phyloP scores from a whole-genome alignment of 257 asterid species.

The Marsdenia floribunda region DNA sequence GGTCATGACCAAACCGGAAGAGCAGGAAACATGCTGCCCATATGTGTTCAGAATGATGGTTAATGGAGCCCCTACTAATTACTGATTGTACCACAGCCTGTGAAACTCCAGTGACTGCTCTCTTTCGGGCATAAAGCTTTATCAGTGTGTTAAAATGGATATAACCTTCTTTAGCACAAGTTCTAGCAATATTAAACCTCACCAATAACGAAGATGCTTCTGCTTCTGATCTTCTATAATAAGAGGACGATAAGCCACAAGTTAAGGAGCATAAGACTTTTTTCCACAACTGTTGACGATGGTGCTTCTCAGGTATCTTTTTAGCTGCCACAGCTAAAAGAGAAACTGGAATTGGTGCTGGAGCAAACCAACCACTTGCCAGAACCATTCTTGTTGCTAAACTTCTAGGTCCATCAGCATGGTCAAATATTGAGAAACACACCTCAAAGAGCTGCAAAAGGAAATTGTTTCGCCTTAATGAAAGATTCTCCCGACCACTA shows the following conservation, averaged over 20 bases:
- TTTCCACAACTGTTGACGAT: slow-evolving; percentile 46
- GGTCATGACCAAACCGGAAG: slow-evolving; percentile 66
- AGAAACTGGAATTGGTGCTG: slow-evolving; percentile 56
- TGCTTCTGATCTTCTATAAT: slow-evolving; percentile 55
- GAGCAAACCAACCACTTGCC: slow-evolving; percentile 92
- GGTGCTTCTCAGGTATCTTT: slow-evolving; percentile 76
- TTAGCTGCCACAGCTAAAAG: slow-evolving; percentile 69
- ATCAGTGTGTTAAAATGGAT: slow-evolving; percentile 47
- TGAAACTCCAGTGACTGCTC: slow-evolving; percentile 50
- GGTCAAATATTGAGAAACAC: slow-evolving; percentile 95
- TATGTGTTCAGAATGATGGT: slow-evolving; percentile 54
- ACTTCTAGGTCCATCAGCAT: slow-evolving; percentile 80
- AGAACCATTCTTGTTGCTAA: slow-evolving; percentile 92
- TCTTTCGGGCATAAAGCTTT: slow-evolving; percentile 55
- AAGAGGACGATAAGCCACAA: slow-evolving; percentile 64
- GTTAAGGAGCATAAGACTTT: slow-evolving; percentile 54
- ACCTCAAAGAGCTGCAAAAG: slow-evolving; percentile 89
- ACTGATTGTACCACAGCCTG: slow-evolving; percentile 68
- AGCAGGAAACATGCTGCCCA: slow-evolving; percentile 82
- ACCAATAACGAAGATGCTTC: slow-evolving; percentile 59
- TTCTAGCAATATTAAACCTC: slow-evolving; percentile 58
- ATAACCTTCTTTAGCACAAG: slow-evolving; percentile 51
- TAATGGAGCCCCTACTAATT: slow-evolving; percentile 34
- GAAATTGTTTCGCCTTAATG: slow-evolving; percentile 61
- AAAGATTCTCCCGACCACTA: slow-evolving; percentile 59